Conservation (phyloP, 768 basidiomycete genomes). For the Boletus sp. region DNA sequence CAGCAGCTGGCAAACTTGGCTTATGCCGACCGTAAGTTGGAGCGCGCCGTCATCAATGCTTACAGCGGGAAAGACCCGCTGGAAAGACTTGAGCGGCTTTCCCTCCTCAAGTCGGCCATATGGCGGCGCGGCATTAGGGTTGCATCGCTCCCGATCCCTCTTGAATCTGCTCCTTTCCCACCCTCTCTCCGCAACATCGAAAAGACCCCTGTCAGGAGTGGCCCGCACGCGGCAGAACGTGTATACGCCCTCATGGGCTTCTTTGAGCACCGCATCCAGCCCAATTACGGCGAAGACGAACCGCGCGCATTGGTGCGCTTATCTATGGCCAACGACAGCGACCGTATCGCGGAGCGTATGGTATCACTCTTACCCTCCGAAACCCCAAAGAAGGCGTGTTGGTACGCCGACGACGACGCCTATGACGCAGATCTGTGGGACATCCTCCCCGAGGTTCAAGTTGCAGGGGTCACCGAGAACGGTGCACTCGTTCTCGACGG, state of each 20-base stretch:
- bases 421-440: conserved; percentile 19
- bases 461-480: conserved; percentile 14
- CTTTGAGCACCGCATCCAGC: conserved; percentile 21
- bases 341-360: conserved; percentile 22
- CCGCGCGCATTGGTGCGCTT: conserved; percentile 15
- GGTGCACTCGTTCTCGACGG: conserved; percentile 21
- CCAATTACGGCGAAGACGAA: conserved; percentile 11
- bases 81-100: conserved; percentile 14
- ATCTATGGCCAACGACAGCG: conserved; percentile 24
- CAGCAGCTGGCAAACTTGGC: conserved; percentile 15
- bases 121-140: conserved; percentile 6
- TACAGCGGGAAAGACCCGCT: conserved; percentile 18
- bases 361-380: conserved; percentile 14
- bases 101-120: conserved; percentile 16
- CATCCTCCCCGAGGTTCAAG: conserved; percentile 16
- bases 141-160: not conserved
- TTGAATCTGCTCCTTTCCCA: not conserved
- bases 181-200: not conserved
- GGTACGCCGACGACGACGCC: conserved; percentile 19
- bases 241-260: conserved; percentile 24
- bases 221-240: conserved; percentile 13
- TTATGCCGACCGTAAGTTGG: conserved; percentile 6
- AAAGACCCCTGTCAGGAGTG: not conserved
- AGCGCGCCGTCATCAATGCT: conserved; percentile 15
- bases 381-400: conserved; percentile 2